Percentiles rank a stretch among this genome's conserved stretches.
Evolutionary conservation across 148 eudicot genomes (phyloP).

Genomic region (Camellia sinensis): DNA sequence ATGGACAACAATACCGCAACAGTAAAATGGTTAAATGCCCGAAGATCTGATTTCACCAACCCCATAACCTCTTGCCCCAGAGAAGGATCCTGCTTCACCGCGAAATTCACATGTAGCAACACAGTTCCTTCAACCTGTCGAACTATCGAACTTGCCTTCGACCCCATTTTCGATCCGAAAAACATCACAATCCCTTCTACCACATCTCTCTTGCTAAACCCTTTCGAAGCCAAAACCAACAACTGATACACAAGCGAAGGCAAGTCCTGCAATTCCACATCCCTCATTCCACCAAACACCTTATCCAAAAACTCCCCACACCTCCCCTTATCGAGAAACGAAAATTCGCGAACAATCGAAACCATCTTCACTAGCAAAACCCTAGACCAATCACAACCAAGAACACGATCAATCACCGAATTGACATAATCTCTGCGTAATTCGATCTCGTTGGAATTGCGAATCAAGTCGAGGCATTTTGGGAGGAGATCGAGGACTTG

Average conservation of each 20-base stretch:
- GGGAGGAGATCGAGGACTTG: slow-evolving; percentile 43
- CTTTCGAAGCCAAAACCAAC: slow-evolving; percentile 57
- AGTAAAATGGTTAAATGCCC: slow-evolving; percentile 51
- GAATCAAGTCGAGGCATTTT: slow-evolving; percentile 31
- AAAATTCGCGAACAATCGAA: slow-evolving; percentile 37
- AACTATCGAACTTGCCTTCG: slow-evolving; percentile 26
- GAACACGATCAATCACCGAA: slow-evolving; percentile 27
- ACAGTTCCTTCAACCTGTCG: slow-evolving; percentile 66
- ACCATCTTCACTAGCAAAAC: slow-evolving; percentile 45
- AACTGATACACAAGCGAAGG: slow-evolving; percentile 55
- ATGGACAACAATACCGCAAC: slow-evolving; percentile 50
- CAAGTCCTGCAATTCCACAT: slow-evolving; percentile 53
- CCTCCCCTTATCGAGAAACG: slow-evolving; percentile 32
- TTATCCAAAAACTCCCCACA: slow-evolving; percentile 38
- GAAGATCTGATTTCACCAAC: slow-evolving; percentile 37
- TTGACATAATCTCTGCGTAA: slow-evolving; percentile 17
- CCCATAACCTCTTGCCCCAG: slow-evolving; percentile 54
- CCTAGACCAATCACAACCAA: slow-evolving; percentile 38
- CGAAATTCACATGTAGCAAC: slow-evolving; percentile 62
- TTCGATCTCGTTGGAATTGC: slow-evolving; percentile 23
- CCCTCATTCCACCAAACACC: slow-evolving; percentile 41
- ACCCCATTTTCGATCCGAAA: slow-evolving; percentile 36
- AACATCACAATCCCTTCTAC: slow-evolving; percentile 52
- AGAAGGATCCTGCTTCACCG: slow-evolving; percentile 61
- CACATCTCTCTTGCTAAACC: slow-evolving; percentile 51